Percentiles rank a stretch among this genome's conserved stretches.
Conservation (phyloP, 768 basidiomycete genomes). For the Lactarius tabidus region DNA sequence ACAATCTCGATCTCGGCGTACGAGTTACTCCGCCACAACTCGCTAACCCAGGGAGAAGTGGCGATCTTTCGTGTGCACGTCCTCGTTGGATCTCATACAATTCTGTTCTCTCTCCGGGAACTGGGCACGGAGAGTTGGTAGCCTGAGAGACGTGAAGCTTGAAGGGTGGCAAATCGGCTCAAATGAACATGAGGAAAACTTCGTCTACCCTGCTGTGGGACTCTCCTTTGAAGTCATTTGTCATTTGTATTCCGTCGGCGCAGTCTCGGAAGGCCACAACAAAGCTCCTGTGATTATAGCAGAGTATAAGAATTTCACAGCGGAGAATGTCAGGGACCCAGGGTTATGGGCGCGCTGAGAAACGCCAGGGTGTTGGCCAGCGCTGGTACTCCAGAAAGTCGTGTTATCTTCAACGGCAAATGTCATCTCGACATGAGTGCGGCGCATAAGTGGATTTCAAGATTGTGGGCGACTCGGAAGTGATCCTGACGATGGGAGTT, state of each 20-base stretch:
- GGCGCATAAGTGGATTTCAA: neutral
- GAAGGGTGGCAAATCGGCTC: neutral
- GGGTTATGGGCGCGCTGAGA: neutral
- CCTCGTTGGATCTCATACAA: neutral
- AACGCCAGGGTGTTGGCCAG: neutral
- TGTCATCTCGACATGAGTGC: neutral
- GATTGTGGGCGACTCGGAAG: neutral
- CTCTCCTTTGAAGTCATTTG: too few relatives aligned
- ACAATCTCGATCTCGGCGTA: constrained; percentile 16
- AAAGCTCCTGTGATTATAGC: neutral
- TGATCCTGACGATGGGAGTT: neutral
- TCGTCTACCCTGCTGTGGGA: neutral
- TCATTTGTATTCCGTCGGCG: too few relatives aligned
- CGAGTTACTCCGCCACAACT: constrained; percentile 12
- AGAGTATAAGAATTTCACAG: neutral
- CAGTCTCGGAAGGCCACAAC: neutral
- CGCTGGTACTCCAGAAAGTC: neutral
- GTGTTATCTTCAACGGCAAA: neutral
- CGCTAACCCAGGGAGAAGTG: constrained; percentile 1
- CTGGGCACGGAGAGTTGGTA: neutral
- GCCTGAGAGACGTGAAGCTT: neutral
- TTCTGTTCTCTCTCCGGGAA: neutral
- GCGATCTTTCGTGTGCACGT: neutral
- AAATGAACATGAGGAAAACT: neutral
- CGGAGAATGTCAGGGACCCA: neutral